Percentiles rank a stretch among this genome's conserved stretches.
These are phyloP conservation scores for Glomus cerebriforme DNA, from an alignment of 192 early-diverging fungal genomes.

Conservation along the genomic window DNA sequence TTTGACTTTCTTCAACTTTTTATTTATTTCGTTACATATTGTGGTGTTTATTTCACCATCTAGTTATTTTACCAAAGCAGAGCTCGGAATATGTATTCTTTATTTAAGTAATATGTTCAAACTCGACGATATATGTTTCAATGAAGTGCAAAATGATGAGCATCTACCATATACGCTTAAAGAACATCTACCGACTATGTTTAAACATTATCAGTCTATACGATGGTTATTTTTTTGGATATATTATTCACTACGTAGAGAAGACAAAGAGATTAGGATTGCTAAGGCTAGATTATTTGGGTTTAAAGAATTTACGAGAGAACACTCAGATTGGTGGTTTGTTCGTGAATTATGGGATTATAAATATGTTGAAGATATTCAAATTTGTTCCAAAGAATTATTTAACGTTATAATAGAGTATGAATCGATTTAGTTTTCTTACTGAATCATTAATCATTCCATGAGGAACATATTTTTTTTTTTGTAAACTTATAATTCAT, in stretches of 20 bases:
- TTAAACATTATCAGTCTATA: slow-evolving; percentile 13
- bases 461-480: too few species aligned
- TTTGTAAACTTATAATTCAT: too few species aligned
- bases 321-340: background rate
- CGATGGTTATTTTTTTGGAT: slow-evolving; percentile 21
- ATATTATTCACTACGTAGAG: background rate
- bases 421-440: slow-evolving; percentile 17
- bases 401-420: slow-evolving; percentile 15
- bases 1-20: slow-evolving; percentile 15
- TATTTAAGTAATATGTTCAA: slow-evolving; percentile 23
- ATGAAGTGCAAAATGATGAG: background rate
- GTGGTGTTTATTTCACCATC: slow-evolving; percentile 13
- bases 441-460: background rate
- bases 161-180: too few species aligned
- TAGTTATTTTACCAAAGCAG: slow-evolving; percentile 13
- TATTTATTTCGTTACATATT: slow-evolving; percentile 21
- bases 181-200: slow-evolving; percentile 3
- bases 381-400: background rate
- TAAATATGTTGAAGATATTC: background rate
- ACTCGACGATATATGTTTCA: background rate
- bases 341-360: slow-evolving; percentile 18
- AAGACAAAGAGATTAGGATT: background rate
- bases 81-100: slow-evolving; percentile 6
- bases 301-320: background rate
- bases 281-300: background rate